Evolutionary conservation across 2,329 filamentous ascomycete genomes (phyloP), one percentile per base, ranked within the genome.

Genomic region (Nemania abortiva): DNA sequence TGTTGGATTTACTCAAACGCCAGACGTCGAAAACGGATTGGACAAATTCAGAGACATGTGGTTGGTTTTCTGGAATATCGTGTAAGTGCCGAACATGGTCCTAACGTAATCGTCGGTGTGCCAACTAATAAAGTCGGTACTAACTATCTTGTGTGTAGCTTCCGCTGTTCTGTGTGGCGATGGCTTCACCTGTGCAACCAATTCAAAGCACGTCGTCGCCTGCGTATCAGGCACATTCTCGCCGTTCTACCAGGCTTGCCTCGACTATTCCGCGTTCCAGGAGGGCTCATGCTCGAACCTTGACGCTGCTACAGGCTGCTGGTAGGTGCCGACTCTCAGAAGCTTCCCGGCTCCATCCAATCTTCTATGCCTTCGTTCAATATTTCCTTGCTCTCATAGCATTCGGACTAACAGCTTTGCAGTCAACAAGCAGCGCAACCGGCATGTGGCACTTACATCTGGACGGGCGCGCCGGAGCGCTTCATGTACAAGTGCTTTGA

Each of bases 371-470:
- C 5, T 39, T 20, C 1, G 1, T 49, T 34, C 3, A 3, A 27
- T 13, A 1, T 22, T 59, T 22, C 1, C 3, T 42, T 22, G 27
- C 3, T 13, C 24, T 59, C 62, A 2, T 3, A n/a, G 10, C 10
- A 27, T 18, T 13, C 6, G 27, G 22, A 31, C 69, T 70, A 56
- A 70, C 52, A 3, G 15, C 50, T 37, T 56, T 39, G 15, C 66
- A 75, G 72, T 31, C 47, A 71, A 45, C 6, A 66, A 31, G 63
- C 69, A 5, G 59, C 62, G 4, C 57, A 73, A 24, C 75, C 75
- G 1, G 78, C 77, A 11, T 83, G 81, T 71, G 78, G 77, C 2
- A 82, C 79, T 0, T 81, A 79, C 63, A 60, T 82, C 55, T 83
- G 81, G 81, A 77, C 78, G 0, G 80, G 78, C 49, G 20, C 71